Evolutionary conservation across 257 asterid species (phyloP), one percentile per base, ranked within the genome.

Genomic region (Solanum arcanum): DNA sequence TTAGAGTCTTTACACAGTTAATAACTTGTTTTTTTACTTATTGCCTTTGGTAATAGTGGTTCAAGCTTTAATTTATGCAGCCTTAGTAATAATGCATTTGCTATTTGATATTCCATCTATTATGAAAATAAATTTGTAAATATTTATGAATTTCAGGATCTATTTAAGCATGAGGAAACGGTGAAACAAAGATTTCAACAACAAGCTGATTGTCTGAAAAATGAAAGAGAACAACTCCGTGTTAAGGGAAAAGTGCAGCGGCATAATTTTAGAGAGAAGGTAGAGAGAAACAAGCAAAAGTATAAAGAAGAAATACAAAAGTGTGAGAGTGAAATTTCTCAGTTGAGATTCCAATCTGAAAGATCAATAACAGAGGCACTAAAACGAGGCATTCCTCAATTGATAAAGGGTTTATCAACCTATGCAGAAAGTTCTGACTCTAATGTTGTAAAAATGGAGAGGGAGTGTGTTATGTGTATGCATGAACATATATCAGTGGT

Each of bases 401-500:
- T 15, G 41, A 33, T 64, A 9, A 91, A 94, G 89, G 91, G 94
- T 78, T 73, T 91, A 88, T 90, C 94, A 4, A 94, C 87, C 47
- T 89, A 89, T 87, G 90, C 90, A 87, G 94, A 91, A 86, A 90
- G 84, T 86, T 90, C 86, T 77, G 91, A 88, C 56, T 88, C 78
- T 9, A 90, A 82, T 62, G 86, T 80, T 37, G 89, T 90, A 4
- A 90, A 88, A 27, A 94, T 90, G 2, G 98, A 97, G 56, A 90
- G 97, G 90, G 99, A 97, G 83, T 97, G 99, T 7, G 93, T 95
- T n/a, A 93, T 96, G 98, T 96, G 98, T 77, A 87, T 96, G 98
- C 86, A 91, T 0, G 97, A 92, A 3, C 98, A 92, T 86, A 92
- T 90, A 31, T 89, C 94, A 0, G 96, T 96, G 87, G 94, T 95